phyloP scores from a whole-genome alignment of 768 basidiomycete species.

The Leccinum pellstonianum region DNA sequence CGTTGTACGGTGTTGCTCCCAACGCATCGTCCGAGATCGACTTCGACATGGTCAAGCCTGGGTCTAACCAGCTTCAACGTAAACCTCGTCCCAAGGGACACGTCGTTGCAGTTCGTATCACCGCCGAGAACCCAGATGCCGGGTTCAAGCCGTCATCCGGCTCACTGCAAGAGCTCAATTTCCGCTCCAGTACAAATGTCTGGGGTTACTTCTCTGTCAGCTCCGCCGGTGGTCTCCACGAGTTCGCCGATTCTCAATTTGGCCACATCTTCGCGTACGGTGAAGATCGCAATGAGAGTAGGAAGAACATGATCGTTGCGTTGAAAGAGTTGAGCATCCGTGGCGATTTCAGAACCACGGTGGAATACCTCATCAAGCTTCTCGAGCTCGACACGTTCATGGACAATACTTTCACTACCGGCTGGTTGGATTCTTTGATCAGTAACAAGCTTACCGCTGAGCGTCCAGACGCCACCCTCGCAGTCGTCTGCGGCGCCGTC shows the following conservation, averaged over 20 bases:
- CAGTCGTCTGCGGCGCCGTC: slow-evolving; percentile 94
- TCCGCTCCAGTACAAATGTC: slow-evolving; percentile 98
- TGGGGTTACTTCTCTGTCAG: slow-evolving; percentile 99
- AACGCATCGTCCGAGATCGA: slow-evolving; percentile 91
- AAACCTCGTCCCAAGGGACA: slow-evolving; percentile 97
- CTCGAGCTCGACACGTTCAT: slow-evolving; percentile 95
- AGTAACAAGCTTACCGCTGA: slow-evolving; percentile 97
- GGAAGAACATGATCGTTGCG: slow-evolving; percentile 99
- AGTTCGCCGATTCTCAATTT: slow-evolving; percentile 99
- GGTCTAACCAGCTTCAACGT: slow-evolving; percentile 83
- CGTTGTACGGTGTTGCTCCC: slow-evolving; percentile 91
- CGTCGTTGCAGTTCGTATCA: slow-evolving; percentile 98
- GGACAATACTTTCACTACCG: slow-evolving; percentile 97
- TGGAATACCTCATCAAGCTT: slow-evolving; percentile 98
- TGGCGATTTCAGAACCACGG: slow-evolving; percentile 97
- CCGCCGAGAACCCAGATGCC: slow-evolving; percentile 98
- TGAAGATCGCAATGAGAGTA: slow-evolving; percentile 88
- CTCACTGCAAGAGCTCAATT: slow-evolving; percentile 96
- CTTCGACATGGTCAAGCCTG: slow-evolving; percentile 92
- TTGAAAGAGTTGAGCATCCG: slow-evolving; percentile 98
- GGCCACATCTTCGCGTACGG: slow-evolving; percentile 99
- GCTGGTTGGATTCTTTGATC: slow-evolving; percentile 97
- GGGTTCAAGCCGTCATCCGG: slow-evolving; percentile 99
- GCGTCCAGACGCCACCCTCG: slow-evolving; percentile 87
- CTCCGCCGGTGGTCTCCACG: slow-evolving; percentile 93